Percentiles rank a stretch among this genome's conserved stretches.
These are phyloP conservation scores for Gracilaria caudata DNA, from an alignment of 23 red algal genomes.

Conservation along the genomic window DNA sequence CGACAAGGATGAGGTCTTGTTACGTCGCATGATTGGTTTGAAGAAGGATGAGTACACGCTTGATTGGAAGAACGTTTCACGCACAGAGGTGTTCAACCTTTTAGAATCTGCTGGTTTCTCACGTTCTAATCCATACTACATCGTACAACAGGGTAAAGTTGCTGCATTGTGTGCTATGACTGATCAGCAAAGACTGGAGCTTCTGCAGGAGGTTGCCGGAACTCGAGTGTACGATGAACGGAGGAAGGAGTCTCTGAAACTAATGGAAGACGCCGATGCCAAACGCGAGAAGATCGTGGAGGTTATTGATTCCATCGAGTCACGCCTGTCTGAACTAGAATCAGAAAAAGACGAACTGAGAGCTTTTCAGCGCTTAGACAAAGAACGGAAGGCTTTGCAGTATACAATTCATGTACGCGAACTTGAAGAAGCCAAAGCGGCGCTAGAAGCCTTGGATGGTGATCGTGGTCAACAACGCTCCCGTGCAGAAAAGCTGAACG, in stretches of 20 bases:
- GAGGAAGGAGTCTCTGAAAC: slow-evolving; percentile 83
- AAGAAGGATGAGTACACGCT: slow-evolving; percentile 99
- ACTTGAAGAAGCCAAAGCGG: slow-evolving; percentile 77
- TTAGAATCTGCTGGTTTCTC: slow-evolving; percentile 95
- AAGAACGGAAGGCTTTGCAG: slow-evolving; percentile 83
- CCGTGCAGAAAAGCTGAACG: slow-evolving; percentile 62
- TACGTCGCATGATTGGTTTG: slow-evolving; percentile 91
- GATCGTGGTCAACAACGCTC: slow-evolving; percentile 58
- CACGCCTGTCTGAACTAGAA: slow-evolving; percentile 86
- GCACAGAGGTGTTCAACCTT: slow-evolving; percentile 91
- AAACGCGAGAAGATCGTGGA: slow-evolving; percentile 89
- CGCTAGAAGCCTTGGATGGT: slow-evolving; percentile 70
- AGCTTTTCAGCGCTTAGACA: slow-evolving; percentile 82
- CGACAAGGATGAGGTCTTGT: slow-evolving; percentile 76
- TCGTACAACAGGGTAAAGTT: slow-evolving; percentile 98
- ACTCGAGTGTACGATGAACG: slow-evolving; percentile 92
- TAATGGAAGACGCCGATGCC: slow-evolving; percentile 84
- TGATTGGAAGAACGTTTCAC: slow-evolving; percentile 86
- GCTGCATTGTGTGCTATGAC: slow-evolving; percentile 92
- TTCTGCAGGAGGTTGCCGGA: slow-evolving; percentile 94
- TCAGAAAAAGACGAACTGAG: slow-evolving; percentile 88
- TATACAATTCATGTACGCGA: slow-evolving; percentile 80
- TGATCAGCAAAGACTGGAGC: slow-evolving; percentile 78
- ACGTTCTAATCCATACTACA: slow-evolving; percentile 99
- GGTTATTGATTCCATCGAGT: slow-evolving; percentile 85